Percentiles rank a stretch among this genome's conserved stretches.
phyloP scores from a whole-genome alignment of 345 rosid species.

The Balakata baccata region DNA sequence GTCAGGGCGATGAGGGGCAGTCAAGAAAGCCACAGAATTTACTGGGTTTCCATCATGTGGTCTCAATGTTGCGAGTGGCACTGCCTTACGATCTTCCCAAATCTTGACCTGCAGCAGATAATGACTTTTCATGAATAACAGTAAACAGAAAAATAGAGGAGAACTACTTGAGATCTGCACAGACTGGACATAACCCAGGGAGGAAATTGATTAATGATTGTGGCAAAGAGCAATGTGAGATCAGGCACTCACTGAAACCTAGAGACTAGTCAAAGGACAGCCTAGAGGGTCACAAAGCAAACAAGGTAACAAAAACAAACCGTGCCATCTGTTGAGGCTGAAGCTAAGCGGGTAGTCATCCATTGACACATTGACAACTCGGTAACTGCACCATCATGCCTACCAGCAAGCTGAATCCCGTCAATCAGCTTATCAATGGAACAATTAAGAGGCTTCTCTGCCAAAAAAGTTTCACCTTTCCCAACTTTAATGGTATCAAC shows the following conservation, averaged over 20 bases:
- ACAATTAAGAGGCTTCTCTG: slow-evolving; percentile 68
- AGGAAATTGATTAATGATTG: no score
- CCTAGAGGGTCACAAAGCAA: background rate
- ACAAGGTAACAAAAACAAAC: slow-evolving; percentile 43
- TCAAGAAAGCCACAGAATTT: slow-evolving; percentile 62
- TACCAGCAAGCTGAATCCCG: slow-evolving; percentile 80
- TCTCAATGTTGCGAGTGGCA: slow-evolving; percentile 63
- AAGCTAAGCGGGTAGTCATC: slow-evolving; percentile 64
- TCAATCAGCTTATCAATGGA: slow-evolving; percentile 56
- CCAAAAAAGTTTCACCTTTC: slow-evolving; percentile 50
- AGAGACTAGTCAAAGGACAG: background rate
- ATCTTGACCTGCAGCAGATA: slow-evolving; percentile 63
- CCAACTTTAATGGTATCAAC: slow-evolving; percentile 73
- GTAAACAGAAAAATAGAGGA: background rate
- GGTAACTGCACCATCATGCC: slow-evolving; percentile 87
- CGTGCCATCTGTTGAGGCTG: slow-evolving; percentile 51
- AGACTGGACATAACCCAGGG: background rate
- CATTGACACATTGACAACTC: slow-evolving; percentile 94
- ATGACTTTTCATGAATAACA: slow-evolving; percentile 11
- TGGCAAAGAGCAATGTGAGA: no score
- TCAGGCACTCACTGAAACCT: background rate
- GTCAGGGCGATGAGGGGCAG: slow-evolving; percentile 71
- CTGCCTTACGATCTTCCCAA: slow-evolving; percentile 79
- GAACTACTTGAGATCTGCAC: background rate
- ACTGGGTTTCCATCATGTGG: slow-evolving; percentile 90